Percentiles rank a stretch among this genome's conserved stretches.
phyloP scores from a whole-genome alignment of 371 early-diverging fungal genomes.

The Mucor indicus region DNA sequence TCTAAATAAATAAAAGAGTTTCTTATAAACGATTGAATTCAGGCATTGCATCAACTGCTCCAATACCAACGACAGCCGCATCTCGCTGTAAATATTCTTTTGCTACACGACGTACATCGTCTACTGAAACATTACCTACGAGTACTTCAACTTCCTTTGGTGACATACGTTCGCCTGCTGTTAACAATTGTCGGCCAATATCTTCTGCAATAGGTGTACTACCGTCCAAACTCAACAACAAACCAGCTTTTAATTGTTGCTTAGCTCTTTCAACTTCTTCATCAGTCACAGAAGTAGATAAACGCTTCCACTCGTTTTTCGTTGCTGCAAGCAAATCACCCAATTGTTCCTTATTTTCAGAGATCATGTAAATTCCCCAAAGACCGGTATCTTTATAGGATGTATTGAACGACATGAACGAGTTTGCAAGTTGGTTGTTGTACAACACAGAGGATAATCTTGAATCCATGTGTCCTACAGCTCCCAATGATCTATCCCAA shows the following conservation, averaged over 20 bases:
- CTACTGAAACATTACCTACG: constrained; percentile 44
- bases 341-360: constrained; percentile 77
- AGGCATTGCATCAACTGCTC: constrained; percentile 74
- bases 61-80: constrained; percentile 90
- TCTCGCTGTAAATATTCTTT: constrained; percentile 82
- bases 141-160: constrained; percentile 40
- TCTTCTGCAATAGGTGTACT: constrained; percentile 95
- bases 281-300: constrained; percentile 81
- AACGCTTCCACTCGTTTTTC: constrained; percentile 90
- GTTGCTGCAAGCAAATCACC: constrained; percentile 86
- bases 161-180: constrained; percentile 86
- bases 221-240: constrained; percentile 89
- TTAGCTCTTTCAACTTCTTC: constrained; percentile 96
- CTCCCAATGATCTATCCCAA: constrained; percentile 94
- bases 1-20: too few relatives aligned
- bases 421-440: constrained; percentile 89
- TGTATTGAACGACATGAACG: constrained; percentile 97
- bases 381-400: constrained; percentile 97
- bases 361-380: constrained; percentile 92
- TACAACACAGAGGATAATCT: constrained; percentile 80
- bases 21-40: constrained; percentile 70
- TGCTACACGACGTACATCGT: constrained; percentile 87
- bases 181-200: constrained; percentile 94
- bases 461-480: constrained; percentile 80
- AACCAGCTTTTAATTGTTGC: constrained; percentile 94